Evolutionary conservation across 129 eudicot species (phyloP).

Genomic region (Kitagawia praeruptora): DNA sequence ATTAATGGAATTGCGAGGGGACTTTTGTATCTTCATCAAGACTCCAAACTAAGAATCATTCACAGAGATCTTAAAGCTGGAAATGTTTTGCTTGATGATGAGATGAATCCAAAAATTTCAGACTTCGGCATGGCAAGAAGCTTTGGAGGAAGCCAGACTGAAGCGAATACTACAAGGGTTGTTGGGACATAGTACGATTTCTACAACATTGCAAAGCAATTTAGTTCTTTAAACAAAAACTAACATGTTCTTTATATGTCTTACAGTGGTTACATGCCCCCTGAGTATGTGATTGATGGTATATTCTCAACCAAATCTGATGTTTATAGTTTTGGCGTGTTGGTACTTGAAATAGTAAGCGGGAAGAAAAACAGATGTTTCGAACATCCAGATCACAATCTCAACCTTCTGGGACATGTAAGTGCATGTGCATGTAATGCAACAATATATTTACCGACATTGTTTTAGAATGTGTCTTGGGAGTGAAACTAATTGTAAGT

Average conservation of each 20-base stretch:
- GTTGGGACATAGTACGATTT: slow-evolving; percentile 9
- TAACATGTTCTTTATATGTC: not conserved
- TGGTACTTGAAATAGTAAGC: slow-evolving; percentile 3
- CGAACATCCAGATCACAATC: slow-evolving; percentile 10
- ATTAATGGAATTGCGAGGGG: slow-evolving; percentile 8
- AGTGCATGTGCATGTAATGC: not conserved
- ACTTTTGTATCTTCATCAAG: slow-evolving; percentile 11
- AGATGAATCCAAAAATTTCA: slow-evolving; percentile 15
- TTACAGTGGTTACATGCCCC: slow-evolving; percentile 10
- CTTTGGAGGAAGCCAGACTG: slow-evolving; percentile 6
- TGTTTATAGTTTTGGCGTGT: slow-evolving; percentile 3
- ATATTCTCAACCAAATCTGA: slow-evolving; percentile 1
- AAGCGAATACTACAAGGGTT: slow-evolving; percentile 8
- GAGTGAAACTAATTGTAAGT: too few species aligned
- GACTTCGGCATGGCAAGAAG: slow-evolving; percentile 20
- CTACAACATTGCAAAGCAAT: not conserved
- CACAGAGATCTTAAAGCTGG: slow-evolving; percentile 8
- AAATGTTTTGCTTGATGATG: slow-evolving; percentile 1
- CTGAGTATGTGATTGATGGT: not conserved
- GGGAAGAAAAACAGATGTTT: slow-evolving; percentile 6
- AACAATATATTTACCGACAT: not conserved
- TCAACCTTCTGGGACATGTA: slow-evolving; percentile 9
- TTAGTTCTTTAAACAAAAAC: not conserved
- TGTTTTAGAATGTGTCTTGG: not conserved
- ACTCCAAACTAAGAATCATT: slow-evolving; percentile 1